Evolutionary conservation across 2,329 filamentous ascomycete species (phyloP), one percentile per base, ranked within the genome.

Genomic region (Monosporascus sp.): DNA sequence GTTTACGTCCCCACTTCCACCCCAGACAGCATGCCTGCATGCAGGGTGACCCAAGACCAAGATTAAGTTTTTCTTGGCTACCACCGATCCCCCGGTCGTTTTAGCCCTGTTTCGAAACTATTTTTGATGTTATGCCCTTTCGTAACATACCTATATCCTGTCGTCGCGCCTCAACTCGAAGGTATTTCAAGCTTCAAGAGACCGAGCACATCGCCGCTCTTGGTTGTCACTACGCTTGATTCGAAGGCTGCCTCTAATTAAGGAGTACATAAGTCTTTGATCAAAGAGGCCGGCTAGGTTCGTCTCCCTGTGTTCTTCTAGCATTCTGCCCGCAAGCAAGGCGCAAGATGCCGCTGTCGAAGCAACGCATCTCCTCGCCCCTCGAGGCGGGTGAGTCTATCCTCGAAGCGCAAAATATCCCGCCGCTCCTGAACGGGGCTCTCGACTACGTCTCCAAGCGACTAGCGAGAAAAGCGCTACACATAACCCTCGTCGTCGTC

Each of bases 371-470:
- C 61, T 86, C 83, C 1, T 78, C 81, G 49, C 83, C 84, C 15
- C 75, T 87, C 53, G 84, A 86, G 72, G 82, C 83, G 28, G 82
- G 82, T 18, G 71, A 73, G 43, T 85, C 82, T 20, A 72, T 86
- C 51, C 76, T 84, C 55, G 79, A 85, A 60, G 72, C 73, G 37
- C 76, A 82, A 58, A 76, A 78, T 54, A 73, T 86, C n/a, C 82
- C 83, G 2, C 68, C 75, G n/a, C 72, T 75, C 44, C 65, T 86
- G 51, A 74, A 70, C 11, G 73, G 75, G 5, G 81, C 81, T 26
- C 75, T 87, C 31, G 81, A 85, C 54, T 82, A 84, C 60, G 73
- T 76, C 15, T 84, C 84, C 0, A 74, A 72, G 57, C 74, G 78
- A 20, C 73, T 87, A 22, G 76, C 80, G 14, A 74, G 74, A 50